A percentile compares a stretch with the other conserved stretches of the same genome.
These are phyloP conservation scores for Russula emetica DNA, from an alignment of 768 basidiomycete genomes.

Conservation along the genomic window DNA sequence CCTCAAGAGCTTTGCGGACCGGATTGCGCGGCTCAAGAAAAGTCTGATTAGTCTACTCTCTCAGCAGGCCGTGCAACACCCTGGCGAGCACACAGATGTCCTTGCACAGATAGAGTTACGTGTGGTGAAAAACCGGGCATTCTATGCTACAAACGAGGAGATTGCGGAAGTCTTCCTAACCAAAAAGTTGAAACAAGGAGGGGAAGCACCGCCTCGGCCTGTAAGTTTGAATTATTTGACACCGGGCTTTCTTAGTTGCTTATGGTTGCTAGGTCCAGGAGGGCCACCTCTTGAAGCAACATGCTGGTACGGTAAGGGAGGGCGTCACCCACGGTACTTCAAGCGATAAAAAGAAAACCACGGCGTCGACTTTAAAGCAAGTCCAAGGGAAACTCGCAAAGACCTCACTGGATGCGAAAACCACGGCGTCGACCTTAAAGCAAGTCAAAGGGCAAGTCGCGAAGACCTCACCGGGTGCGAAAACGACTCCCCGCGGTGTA, in stretches of 20 bases:
- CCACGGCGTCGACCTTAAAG: too few relatives aligned
- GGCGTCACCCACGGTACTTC: conserved; percentile 1
- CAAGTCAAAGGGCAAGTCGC: too few relatives aligned
- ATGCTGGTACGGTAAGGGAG: conserved; percentile 7
- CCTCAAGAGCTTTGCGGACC: conserved; percentile 1
- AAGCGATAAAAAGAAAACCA: conserved; percentile 3
- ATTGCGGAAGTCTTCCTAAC: not conserved
- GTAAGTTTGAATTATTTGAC: too few relatives aligned
- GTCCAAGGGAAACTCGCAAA: too few relatives aligned
- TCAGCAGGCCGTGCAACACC: conserved; percentile 11
- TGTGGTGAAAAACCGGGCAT: not conserved
- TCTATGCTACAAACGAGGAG: conserved; percentile 6
- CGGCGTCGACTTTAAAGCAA: too few relatives aligned
- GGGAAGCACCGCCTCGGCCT: conserved; percentile 7
- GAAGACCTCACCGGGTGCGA: too few relatives aligned
- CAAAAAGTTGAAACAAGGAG: conserved; percentile 6
- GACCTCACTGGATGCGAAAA: too few relatives aligned
- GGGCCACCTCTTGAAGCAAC: conserved; percentile 1
- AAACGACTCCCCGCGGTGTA: not conserved
- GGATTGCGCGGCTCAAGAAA: not conserved
- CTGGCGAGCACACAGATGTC: not conserved
- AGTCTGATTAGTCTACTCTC: conserved; percentile 10
- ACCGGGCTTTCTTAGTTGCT: not conserved
- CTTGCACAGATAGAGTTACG: conserved; percentile 11
- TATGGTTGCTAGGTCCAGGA: conserved; percentile 6